These are phyloP conservation scores for Fusarium zealandicum DNA, from an alignment of 2,329 filamentous ascomycete species.

Conservation along the genomic window DNA sequence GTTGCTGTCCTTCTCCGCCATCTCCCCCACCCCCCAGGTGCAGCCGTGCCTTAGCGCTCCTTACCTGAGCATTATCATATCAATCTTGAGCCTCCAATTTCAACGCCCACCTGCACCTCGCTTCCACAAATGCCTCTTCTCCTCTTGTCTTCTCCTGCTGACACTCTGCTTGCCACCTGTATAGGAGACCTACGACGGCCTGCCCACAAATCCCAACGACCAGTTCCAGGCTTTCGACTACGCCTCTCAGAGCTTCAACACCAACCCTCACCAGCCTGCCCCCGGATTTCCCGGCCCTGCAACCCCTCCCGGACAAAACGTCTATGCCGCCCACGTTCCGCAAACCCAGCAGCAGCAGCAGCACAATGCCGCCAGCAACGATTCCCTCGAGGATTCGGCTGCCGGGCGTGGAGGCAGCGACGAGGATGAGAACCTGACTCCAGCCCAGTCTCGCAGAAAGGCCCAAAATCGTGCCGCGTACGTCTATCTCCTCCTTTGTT, in stretches of 20 bases:
- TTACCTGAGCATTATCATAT: slow-evolving; percentile 49
- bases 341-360: slow-evolving; percentile 33
- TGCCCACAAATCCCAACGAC: slow-evolving; percentile 52
- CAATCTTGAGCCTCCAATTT: slow-evolving; percentile 27
- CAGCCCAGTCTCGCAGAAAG: slow-evolving; percentile 65
- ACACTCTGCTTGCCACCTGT: slow-evolving; percentile 11
- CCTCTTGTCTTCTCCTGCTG: slow-evolving; percentile 19
- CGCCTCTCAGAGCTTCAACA: slow-evolving; percentile 48
- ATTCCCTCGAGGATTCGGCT: slow-evolving; percentile 45
- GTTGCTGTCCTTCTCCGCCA: slow-evolving; percentile 45
- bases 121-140: slow-evolving; percentile 13
- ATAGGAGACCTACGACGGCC: slow-evolving; percentile 59
- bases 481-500: slow-evolving; percentile 43
- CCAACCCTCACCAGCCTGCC: slow-evolving; percentile 43
- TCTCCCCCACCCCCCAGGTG: slow-evolving; percentile 38
- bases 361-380: slow-evolving; percentile 35
- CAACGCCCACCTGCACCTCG: slow-evolving; percentile 21
- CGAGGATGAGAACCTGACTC: slow-evolving; percentile 63
- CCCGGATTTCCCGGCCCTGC: slow-evolving; percentile 56
- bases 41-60: slow-evolving; percentile 42
- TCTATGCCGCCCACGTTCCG: slow-evolving; percentile 41
- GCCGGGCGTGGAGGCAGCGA: slow-evolving; percentile 55
- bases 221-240: slow-evolving; percentile 58
- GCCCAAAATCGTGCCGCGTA: slow-evolving; percentile 69
- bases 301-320: slow-evolving; percentile 56